Evolutionary conservation across 2,329 filamentous ascomycete species (phyloP).

Genomic region (Cercospora janseana): DNA sequence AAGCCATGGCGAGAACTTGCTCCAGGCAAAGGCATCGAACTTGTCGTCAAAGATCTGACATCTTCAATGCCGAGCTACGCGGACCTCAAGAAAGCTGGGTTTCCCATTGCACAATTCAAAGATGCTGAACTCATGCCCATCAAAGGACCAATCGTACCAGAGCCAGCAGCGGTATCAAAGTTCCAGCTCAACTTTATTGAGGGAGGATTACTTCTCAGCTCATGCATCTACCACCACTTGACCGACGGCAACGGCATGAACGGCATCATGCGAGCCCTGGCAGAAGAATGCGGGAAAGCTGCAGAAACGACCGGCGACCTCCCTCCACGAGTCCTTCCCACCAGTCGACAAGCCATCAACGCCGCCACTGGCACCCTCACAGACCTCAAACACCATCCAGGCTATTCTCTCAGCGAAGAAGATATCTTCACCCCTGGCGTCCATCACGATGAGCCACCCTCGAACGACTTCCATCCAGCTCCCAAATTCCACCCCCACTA

Average conservation of each 20-base stretch:
- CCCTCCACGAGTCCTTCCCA: constrained; percentile 18
- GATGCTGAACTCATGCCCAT: constrained; percentile 25
- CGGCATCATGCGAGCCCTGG: constrained; percentile 24
- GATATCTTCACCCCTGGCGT: constrained; percentile 17
- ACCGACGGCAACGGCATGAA: constrained; percentile 29
- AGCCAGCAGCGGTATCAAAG: constrained; percentile 21
- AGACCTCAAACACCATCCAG: constrained; percentile 22
- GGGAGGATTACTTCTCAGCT: constrained; percentile 24
- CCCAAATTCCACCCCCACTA: constrained; percentile 20
- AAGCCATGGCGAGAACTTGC: constrained; percentile 23
- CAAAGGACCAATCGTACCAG: constrained; percentile 20
- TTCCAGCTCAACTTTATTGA: constrained; percentile 26
- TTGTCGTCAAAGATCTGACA: constrained; percentile 23
- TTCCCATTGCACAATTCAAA: constrained; percentile 24
- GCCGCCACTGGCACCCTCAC: constrained; percentile 18
- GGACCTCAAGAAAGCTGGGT: constrained; percentile 18
- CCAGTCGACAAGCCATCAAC: constrained; percentile 18
- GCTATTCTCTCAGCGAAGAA: constrained; percentile 13
- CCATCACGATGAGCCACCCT: constrained; percentile 20
- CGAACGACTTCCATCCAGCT: constrained; percentile 15
- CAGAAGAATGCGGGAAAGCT: constrained; percentile 23
- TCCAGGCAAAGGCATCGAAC: constrained; percentile 20
- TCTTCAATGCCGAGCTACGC: constrained; percentile 16
- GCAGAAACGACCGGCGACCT: constrained; percentile 17
- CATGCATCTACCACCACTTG: constrained; percentile 26